phyloP scores from a whole-genome alignment of 805 yeast genomes.

The Barnettozyma siamensis region DNA sequence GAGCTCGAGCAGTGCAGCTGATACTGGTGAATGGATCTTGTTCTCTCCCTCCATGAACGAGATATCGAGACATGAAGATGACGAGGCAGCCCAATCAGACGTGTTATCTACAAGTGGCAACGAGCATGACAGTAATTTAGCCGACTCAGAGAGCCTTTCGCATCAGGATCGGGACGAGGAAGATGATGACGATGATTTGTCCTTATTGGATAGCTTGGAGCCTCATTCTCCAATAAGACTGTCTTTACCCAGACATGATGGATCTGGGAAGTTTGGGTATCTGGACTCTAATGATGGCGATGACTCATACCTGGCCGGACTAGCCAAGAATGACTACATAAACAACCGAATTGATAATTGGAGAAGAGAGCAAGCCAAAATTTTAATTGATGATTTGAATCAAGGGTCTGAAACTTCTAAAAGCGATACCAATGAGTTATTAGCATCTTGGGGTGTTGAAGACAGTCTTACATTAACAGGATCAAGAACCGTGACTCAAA shows the following conservation, averaged over 20 bases:
- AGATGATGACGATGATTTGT: constrained; percentile 23
- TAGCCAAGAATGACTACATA: constrained; percentile 17
- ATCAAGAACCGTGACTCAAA: neutral
- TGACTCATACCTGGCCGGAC: constrained; percentile 8
- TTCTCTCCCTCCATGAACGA: constrained; percentile 19
- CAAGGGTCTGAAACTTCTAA: constrained; percentile 11
- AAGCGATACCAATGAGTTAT: constrained; percentile 16
- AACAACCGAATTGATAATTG: constrained; percentile 24
- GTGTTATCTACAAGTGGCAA: constrained; percentile 16
- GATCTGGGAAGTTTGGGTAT: constrained; percentile 13
- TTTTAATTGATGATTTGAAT: constrained; percentile 18
- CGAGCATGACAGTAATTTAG: constrained; percentile 1
- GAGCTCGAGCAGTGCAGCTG: constrained; percentile 21
- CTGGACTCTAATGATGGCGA: constrained; percentile 2
- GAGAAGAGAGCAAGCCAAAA: constrained; percentile 25
- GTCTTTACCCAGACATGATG: constrained; percentile 16
- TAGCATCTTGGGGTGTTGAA: constrained; percentile 32
- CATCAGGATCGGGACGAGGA: constrained; percentile 14
- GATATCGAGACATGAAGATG: neutral
- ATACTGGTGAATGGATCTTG: constrained; percentile 23
- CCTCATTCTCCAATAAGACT: constrained; percentile 9
- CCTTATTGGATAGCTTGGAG: constrained; percentile 22
- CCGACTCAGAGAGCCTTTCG: neutral
- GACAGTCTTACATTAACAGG: constrained; percentile 11
- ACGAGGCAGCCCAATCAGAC: constrained; percentile 7